Percentiles rank a stretch among this genome's conserved stretches.
Conservation (phyloP, 768 basidiomycete genomes). For the Rhizopogon rudus region DNA sequence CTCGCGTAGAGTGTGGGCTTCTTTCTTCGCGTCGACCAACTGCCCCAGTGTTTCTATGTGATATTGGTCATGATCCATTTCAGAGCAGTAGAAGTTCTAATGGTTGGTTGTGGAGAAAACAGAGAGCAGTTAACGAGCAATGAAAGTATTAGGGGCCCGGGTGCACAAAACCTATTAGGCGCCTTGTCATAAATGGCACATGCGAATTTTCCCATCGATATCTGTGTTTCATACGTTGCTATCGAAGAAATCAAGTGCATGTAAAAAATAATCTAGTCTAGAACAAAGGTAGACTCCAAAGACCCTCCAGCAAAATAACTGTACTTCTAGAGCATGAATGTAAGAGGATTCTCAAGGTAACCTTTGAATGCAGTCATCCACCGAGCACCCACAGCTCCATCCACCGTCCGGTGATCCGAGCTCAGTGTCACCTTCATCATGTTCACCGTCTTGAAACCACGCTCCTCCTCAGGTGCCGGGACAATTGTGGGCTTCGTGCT, state of each 20-base stretch:
- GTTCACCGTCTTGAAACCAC: slow-evolving; percentile 89
- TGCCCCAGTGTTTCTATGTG: not conserved
- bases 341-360: slow-evolving; percentile 94
- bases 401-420: slow-evolving; percentile 92
- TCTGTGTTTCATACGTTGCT: too few relatives aligned
- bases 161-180: too few relatives aligned
- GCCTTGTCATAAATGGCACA: too few relatives aligned
- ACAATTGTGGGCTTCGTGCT: slow-evolving; percentile 81
- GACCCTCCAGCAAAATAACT: not conserved
- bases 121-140: too few relatives aligned
- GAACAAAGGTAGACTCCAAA: not conserved
- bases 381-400: slow-evolving; percentile 91
- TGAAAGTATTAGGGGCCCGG: too few relatives aligned
- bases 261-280: not conserved
- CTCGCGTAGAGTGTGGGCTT: not conserved
- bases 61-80: not conserved
- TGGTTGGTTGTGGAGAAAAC: too few relatives aligned
- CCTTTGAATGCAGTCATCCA: slow-evolving; percentile 94
- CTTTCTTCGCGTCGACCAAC: not conserved
- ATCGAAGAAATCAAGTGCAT: not conserved
- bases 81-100: not conserved
- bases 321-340: slow-evolving; percentile 80
- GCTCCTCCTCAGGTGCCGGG: slow-evolving; percentile 83
- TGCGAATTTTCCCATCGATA: too few relatives aligned
- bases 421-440: slow-evolving; percentile 96